Evolutionary conservation across 1,284 basidiomycete genomes (phyloP), one percentile per base, ranked within the genome.

Genomic region (Puccinia polysora): DNA sequence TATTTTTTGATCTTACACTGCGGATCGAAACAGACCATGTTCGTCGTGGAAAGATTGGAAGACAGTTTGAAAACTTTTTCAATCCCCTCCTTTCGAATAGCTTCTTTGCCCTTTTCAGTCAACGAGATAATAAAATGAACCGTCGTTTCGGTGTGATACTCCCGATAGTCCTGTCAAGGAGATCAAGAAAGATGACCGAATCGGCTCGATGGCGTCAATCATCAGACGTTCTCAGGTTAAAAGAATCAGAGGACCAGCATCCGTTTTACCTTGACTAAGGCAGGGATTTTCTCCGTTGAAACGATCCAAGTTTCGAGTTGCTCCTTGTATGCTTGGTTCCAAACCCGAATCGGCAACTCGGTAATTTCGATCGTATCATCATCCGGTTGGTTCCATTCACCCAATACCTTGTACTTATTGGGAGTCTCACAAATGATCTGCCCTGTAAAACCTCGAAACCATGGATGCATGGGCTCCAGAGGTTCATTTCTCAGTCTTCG

Each of bases 21-120:
- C 75, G 91, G 86, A 80, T 97, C 94, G 81, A 99, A 99, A 80
- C 91, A 92, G 8, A 98, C 97, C 96, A 99, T 97, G 83, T 99
- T 99, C 79, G 85, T 85, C 8, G 92, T 97, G 78, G 84, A 89
- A 79, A 97, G 82, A 78, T 91, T 90, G 52, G 84, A 82, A 3
- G 87, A 86, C 65, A 97, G 82, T 82, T 95, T 97, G 87, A 99
- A 97, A 79, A 87, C 90, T 79, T 95, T 93, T 40, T 89, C 81
- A 49, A 96, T 81, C 1, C 95, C 95, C 79, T 97, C 91, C 70
- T 86, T 85, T 77, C 93, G 90, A 1, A 93, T 91, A 79, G 90
- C 90, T 76, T 89, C 85, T 76, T 96, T 84, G 68, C 89, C 89
- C 76, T 88, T 89, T 63, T 88, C 85, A 6, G 84, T 83, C 86